These are phyloP conservation scores for Schizosaccharomyces cryophilus DNA, from an alignment of 805 yeast species.

Conservation along the genomic window DNA sequence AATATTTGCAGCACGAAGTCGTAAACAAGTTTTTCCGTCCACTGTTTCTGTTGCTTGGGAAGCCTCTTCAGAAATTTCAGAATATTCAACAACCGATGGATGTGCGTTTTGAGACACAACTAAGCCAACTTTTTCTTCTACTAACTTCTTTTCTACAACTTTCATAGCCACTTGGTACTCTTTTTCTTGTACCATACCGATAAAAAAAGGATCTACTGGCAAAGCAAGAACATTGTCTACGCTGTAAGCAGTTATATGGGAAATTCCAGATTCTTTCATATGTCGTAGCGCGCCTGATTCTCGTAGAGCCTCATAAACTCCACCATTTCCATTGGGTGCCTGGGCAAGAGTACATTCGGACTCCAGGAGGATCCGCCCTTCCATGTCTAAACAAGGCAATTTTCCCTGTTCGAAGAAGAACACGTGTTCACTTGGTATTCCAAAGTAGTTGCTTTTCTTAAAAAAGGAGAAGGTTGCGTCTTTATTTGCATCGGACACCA, in stretches of 20 bases:
- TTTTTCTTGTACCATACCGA: conserved; percentile 59
- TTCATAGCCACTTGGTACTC: conserved; percentile 64
- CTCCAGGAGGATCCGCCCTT: conserved; percentile 52
- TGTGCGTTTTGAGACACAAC: conserved; percentile 35
- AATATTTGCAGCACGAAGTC: conserved; percentile 81
- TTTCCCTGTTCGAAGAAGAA: conserved; percentile 84
- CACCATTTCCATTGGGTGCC: conserved; percentile 97
- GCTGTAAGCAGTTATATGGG: conserved; percentile 89
- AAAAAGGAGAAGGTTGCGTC: conserved; percentile 51
- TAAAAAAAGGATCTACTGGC: conserved; percentile 74
- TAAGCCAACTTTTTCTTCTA: conserved; percentile 74
- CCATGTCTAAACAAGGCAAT: conserved; percentile 58
- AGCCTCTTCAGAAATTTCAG: conserved; percentile 59
- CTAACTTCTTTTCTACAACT: conserved; percentile 77
- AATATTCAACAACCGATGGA: conserved; percentile 87
- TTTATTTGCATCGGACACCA: conserved; percentile 85
- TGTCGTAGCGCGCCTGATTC: conserved; percentile 44
- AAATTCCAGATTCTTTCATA: conserved; percentile 38
- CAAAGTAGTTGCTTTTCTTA: conserved; percentile 37
- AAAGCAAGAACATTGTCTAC: conserved; percentile 82
- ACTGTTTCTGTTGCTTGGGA: conserved; percentile 29
- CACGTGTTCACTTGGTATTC: conserved; percentile 34
- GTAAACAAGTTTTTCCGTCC: conserved; percentile 19
- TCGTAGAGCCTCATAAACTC: conserved; percentile 62
- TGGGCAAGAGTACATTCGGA: conserved; percentile 33